Conservation (phyloP, 441 rosid species). For the Pelargonium citronellum region DNA sequence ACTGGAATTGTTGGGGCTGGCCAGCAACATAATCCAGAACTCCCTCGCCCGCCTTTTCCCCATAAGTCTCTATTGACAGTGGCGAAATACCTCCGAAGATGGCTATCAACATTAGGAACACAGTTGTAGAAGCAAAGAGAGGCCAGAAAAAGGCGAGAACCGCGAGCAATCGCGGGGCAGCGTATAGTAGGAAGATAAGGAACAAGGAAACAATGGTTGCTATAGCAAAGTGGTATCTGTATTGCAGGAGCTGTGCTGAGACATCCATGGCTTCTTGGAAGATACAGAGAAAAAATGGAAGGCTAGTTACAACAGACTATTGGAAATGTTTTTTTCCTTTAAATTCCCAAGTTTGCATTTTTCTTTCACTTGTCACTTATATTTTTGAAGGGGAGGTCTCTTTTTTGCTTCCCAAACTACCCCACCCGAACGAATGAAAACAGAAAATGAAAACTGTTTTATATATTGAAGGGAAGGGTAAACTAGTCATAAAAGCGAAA, state of each 20-base stretch:
- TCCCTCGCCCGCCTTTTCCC: conserved; percentile 8
- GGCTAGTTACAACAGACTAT: background rate
- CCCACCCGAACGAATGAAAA: background rate
- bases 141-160: conserved; percentile 7
- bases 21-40: conserved; percentile 11
- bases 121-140: conserved; percentile 1
- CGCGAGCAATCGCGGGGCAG: conserved; percentile 1
- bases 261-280: background rate
- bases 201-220: background rate
- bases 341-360: background rate
- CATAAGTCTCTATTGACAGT: background rate
- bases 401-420: conserved; percentile 5
- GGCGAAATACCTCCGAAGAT: background rate
- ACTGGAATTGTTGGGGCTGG: background rate
- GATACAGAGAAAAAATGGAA: no score
- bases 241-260: conserved; percentile 5
- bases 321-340: background rate
- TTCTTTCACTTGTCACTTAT: background rate
- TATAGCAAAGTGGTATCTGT: conserved; percentile 8
- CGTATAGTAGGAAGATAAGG: background rate
- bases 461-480: background rate
- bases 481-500: background rate
- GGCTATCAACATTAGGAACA: background rate
- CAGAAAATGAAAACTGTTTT: no score
- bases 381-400: background rate